phyloP scores from a whole-genome alignment of 331 rosid genomes.

The Malus hybrid region DNA sequence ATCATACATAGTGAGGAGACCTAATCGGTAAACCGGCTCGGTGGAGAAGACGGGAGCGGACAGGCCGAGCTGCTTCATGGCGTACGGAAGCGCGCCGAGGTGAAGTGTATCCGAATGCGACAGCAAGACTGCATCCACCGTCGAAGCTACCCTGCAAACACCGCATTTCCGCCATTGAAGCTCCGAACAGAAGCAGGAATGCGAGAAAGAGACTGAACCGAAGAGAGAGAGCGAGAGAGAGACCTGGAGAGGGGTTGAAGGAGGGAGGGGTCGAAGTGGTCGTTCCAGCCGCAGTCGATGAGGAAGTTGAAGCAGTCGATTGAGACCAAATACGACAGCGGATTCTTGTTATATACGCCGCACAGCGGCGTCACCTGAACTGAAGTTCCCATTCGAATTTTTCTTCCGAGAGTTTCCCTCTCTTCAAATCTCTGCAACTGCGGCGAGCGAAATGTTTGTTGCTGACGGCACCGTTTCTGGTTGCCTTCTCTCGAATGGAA shows the following conservation, averaged over 20 bases:
- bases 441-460: too few relatives aligned
- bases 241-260: constrained; percentile 89
- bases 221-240: constrained; percentile 4
- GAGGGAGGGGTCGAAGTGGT: constrained; percentile 82
- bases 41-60: constrained; percentile 75
- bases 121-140: constrained; percentile 78
- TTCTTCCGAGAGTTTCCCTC: too few relatives aligned
- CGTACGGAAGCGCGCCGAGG: constrained; percentile 88
- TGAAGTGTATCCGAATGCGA: constrained; percentile 90
- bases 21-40: constrained; percentile 80
- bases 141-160: constrained; percentile 64
- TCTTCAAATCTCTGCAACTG: too few relatives aligned
- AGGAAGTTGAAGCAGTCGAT: constrained; percentile 86
- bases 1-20: constrained; percentile 94
- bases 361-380: constrained; percentile 81
- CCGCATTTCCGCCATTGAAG: neutral
- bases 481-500: too few relatives aligned
- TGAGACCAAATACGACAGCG: constrained; percentile 80
- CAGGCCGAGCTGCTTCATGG: constrained; percentile 77
- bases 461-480: too few relatives aligned
- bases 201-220: neutral
- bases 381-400: constrained; percentile 67
- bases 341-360: constrained; percentile 90
- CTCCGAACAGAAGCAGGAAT: neutral
- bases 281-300: constrained; percentile 94